A percentile compares a stretch with the other conserved stretches of the same genome.
phyloP scores from a whole-genome alignment of 257 asterid species.

The Solanum corneliomulleri region DNA sequence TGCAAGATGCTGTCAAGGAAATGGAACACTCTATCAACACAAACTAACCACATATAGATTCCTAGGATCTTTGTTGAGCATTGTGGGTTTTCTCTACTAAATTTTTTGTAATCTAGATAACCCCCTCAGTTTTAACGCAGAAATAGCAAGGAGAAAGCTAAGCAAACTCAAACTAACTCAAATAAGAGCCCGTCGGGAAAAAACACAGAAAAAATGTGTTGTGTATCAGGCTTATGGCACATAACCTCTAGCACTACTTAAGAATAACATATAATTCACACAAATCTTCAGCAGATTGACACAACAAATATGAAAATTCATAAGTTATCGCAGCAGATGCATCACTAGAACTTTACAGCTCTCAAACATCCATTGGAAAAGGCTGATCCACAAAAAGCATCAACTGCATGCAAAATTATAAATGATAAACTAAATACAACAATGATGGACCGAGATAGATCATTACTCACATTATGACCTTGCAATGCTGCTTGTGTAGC shows the following conservation, averaged over 20 bases:
- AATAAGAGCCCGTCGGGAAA: background rate
- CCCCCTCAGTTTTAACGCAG: background rate
- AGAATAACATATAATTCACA: background rate
- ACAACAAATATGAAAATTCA: background rate
- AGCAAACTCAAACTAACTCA: background rate
- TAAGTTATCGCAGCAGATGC: background rate
- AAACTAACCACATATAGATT: background rate
- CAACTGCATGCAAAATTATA: background rate
- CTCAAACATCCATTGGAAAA: background rate
- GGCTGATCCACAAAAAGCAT: background rate
- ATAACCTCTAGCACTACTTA: background rate
- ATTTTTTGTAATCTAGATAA: background rate
- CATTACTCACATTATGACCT: slow-evolving; percentile 68
- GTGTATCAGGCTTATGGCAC: background rate
- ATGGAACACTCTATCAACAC: background rate
- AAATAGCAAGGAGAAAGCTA: background rate
- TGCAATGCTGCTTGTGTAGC: slow-evolving; percentile 62
- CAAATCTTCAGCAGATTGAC: background rate
- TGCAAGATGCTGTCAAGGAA: background rate
- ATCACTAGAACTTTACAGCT: background rate
- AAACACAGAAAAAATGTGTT: background rate
- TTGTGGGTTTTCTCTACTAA: background rate
- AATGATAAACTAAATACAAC: background rate
- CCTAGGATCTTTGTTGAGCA: background rate
- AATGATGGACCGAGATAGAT: background rate